Percentiles rank a stretch among this genome's conserved stretches.
phyloP scores from a whole-genome alignment of 116 monocot genomes.

The Posidonia oceanica region DNA sequence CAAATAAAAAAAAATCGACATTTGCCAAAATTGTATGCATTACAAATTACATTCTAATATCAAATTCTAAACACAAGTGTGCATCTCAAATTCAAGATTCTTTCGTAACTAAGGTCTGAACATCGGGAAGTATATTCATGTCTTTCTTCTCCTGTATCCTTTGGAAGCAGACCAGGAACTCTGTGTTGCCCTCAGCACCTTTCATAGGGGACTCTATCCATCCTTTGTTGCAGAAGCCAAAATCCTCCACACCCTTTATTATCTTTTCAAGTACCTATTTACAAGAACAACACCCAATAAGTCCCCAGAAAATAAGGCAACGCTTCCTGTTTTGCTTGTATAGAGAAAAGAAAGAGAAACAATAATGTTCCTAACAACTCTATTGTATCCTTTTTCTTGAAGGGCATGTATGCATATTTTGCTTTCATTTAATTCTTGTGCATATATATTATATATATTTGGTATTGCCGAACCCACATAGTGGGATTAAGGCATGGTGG shows the following conservation, averaged over 20 bases:
- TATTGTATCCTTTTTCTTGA: no score
- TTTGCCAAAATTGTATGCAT: no score
- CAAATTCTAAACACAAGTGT: background rate
- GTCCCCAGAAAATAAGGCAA: background rate
- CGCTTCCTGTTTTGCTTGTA: no score
- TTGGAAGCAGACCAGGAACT: slow-evolving; percentile 83
- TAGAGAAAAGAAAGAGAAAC: no score
- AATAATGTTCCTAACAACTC: no score
- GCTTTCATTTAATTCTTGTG: no score
- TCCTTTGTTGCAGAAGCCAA: slow-evolving; percentile 70
- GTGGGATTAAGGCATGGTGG: no score
- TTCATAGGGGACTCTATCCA: slow-evolving; percentile 98
- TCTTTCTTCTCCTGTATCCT: slow-evolving; percentile 20
- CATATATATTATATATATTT: no score
- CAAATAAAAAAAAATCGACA: no score
- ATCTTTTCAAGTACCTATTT: slow-evolving; percentile 82
- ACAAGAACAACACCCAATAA: background rate
- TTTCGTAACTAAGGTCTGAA: background rate
- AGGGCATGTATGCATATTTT: no score
- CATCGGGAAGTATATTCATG: background rate
- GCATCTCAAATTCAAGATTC: slow-evolving; percentile 13
- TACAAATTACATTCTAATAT: background rate
- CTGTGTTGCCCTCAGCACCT: slow-evolving; percentile 83
- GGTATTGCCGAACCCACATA: no score
- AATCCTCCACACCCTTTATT: slow-evolving; percentile 67